phyloP scores from a whole-genome alignment of 345 rosid species.

The Salix exigua region DNA sequence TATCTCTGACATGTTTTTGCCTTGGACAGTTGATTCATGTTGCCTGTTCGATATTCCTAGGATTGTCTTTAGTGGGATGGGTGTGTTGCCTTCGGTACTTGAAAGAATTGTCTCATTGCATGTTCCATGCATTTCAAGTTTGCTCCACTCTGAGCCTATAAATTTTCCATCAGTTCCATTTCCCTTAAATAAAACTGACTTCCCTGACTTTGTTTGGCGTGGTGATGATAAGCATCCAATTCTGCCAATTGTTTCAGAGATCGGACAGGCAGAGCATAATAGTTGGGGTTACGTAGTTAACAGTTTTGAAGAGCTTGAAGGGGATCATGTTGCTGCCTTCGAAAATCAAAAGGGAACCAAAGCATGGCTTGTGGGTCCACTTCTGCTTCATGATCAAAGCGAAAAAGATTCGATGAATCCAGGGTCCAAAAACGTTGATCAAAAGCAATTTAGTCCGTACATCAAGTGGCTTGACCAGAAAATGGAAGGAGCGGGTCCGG shows the following conservation, averaged over 20 bases:
- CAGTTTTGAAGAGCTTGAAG: slow-evolving; percentile 28
- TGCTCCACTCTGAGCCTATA: background rate
- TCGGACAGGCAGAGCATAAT: background rate
- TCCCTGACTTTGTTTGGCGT: background rate
- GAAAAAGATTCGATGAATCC: too few relatives aligned
- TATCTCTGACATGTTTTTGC: slow-evolving; percentile 27
- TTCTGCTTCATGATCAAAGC: slow-evolving; percentile 1
- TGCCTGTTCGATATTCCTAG: slow-evolving; percentile 22
- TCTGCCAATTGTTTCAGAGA: background rate
- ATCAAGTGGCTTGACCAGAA: slow-evolving; percentile 10
- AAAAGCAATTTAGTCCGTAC: background rate
- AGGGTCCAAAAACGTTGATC: background rate
- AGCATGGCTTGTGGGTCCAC: slow-evolving; percentile 16
- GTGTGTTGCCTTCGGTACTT: slow-evolving; percentile 14
- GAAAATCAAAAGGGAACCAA: slow-evolving; percentile 7
- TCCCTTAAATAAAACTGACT: slow-evolving; percentile 7
- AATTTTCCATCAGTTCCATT: slow-evolving; percentile 13
- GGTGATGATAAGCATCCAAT: background rate
- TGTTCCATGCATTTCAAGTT: background rate
- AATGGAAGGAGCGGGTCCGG: background rate
- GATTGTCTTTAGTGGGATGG: slow-evolving; percentile 19
- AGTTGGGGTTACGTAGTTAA: slow-evolving; percentile 27
- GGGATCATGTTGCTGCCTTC: slow-evolving; percentile 12
- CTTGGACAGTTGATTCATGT: slow-evolving; percentile 22
- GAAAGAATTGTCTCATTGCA: background rate